Evolutionary conservation across 306 rosid genomes (phyloP), one percentile per base, ranked within the genome.

Genomic region (Vigna trinervia): DNA sequence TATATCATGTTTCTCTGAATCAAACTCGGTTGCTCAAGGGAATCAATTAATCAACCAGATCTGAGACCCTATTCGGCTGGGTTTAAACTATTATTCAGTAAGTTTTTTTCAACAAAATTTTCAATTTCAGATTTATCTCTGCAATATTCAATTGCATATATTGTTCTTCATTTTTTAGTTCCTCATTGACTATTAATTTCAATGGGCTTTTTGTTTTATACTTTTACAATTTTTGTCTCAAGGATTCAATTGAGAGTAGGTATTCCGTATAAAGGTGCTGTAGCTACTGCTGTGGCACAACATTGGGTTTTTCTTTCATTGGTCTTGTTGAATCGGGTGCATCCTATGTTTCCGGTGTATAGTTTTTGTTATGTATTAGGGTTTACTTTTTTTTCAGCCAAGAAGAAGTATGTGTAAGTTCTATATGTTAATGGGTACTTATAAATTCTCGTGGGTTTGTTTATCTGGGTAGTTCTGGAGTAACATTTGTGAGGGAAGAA

Each of bases 11-110:
- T 52, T 45, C 36, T 20, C 73, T 11, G 56, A 76, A 76, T 69
- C 53, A 53, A 2, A 76, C 30, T 59, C 15, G 5, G 12, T 41
- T 45, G 5, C 50, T 3, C 47, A 74, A 46, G 53, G 71, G n/a
- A 70, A 36, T 60, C 14, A 34, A 34, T 74, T 54, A 13, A 66
- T 66, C 45, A 57, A 46, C 80, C 77, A 60, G 85, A 82, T 82
- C 85, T 4, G 47, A 0, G 22, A 39, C 54, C 38, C 23, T 14
- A 20, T 50, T 60, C 84, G 58, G 26, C 50, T 59, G 0, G 28
- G 22, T 45, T 51, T 8, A 32, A 8, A 38, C 70, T 56, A 50
- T 68, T 10, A 50, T 69, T 69, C 58, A 6, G 60, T 54, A 30
- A 76, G 67, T 43, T 60, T 48, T 47, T 0, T 0, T 12, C 2